Evolutionary conservation across 129 eudicot species (phyloP).

Genomic region (Gnaphalium uliginosum): DNA sequence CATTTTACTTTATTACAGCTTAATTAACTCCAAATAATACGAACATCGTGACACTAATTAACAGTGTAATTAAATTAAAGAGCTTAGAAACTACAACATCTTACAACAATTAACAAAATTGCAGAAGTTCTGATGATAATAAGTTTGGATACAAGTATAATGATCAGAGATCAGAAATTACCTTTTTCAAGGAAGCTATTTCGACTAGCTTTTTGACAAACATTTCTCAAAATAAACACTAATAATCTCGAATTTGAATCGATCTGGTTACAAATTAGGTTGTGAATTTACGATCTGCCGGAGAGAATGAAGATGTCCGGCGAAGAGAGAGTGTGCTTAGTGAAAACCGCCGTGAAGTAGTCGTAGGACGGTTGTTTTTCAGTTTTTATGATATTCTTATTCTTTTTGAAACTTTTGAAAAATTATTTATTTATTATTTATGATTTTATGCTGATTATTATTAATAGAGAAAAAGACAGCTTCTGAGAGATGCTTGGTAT

Average conservation of each 20-base stretch:
- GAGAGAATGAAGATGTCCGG: slow-evolving; percentile 24
- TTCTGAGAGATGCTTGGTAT: slow-evolving; percentile 6
- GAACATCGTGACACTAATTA: background rate
- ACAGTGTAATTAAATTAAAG: background rate
- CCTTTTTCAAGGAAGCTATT: slow-evolving; percentile 87
- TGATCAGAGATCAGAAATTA: slow-evolving; percentile 18
- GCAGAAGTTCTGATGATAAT: background rate
- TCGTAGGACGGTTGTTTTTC: slow-evolving; percentile 43
- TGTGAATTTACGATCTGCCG: slow-evolving; percentile 18
- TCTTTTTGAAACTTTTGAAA: slow-evolving; percentile 14
- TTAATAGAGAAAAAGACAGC: slow-evolving; percentile 18
- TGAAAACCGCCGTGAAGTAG: slow-evolving; percentile 45
- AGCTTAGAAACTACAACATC: slow-evolving; percentile 14
- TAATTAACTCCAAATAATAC: background rate
- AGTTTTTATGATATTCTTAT: slow-evolving; percentile 7
- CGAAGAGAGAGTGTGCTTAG: slow-evolving; percentile 38
- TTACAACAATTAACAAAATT: background rate
- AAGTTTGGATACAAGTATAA: background rate
- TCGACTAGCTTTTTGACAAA: slow-evolving; percentile 91
- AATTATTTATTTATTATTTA: background rate
- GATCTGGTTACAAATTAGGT: background rate
- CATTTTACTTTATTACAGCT: background rate
- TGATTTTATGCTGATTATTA: no score
- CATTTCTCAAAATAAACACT: slow-evolving; percentile 32
- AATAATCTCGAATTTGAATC: slow-evolving; percentile 7